phyloP scores from a whole-genome alignment of 306 rosid species.

The Calophaca sinica region DNA sequence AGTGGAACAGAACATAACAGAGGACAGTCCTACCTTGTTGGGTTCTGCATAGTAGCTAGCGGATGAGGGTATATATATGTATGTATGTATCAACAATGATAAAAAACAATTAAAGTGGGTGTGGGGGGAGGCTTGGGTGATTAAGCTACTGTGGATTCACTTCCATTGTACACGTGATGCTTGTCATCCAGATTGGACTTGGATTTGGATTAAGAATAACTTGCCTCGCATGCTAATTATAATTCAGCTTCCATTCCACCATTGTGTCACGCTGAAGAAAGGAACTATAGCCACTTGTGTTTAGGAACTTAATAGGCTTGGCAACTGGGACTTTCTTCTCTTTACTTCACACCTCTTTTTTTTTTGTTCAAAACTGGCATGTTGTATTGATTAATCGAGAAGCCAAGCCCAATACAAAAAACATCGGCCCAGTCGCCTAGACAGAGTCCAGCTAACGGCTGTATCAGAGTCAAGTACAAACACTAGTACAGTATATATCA shows the following conservation, averaged over 20 bases:
- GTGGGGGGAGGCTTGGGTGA: neutral
- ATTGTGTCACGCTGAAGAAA: conserved; percentile 47
- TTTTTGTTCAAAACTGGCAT: no score
- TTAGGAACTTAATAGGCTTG: no score
- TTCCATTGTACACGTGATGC: conserved; percentile 40
- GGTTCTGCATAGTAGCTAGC: neutral
- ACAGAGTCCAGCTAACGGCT: no score
- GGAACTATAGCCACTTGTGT: conserved; percentile 33
- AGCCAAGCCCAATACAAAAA: no score
- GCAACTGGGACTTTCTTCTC: neutral
- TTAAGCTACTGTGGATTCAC: conserved; percentile 41
- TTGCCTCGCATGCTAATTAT: conserved; percentile 42
- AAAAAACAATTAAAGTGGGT: neutral
- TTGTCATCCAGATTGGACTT: conserved; percentile 19
- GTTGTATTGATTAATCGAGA: no score
- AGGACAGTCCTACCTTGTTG: neutral
- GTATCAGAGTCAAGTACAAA: no score
- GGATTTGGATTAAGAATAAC: conserved; percentile 58
- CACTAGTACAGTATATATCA: no score
- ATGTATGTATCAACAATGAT: neutral
- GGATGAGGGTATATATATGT: neutral
- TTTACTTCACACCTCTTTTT: neutral
- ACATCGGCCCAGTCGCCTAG: no score
- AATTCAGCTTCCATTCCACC: neutral
- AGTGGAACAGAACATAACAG: no score